A percentile compares a stretch with the other conserved stretches of the same genome.
Conservation (phyloP, 805 yeast species). For the Pichia eremophila region DNA sequence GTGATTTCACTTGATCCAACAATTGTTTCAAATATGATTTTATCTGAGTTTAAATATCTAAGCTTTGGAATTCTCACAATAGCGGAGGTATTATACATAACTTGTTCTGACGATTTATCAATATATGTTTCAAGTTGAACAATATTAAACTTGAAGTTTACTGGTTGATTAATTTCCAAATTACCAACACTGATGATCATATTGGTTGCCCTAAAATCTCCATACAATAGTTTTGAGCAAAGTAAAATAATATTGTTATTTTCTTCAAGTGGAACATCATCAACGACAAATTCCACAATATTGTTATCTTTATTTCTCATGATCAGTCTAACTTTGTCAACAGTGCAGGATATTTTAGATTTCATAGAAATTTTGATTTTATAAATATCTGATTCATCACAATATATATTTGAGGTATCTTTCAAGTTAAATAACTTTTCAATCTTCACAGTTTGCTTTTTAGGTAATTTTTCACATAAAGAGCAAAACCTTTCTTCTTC, state of each 20-base stretch:
- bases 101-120: neutral
- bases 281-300: slow-evolving; percentile 12
- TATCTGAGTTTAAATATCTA: slow-evolving; percentile 22
- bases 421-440: neutral
- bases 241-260: slow-evolving; percentile 11
- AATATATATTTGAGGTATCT: slow-evolving; percentile 21
- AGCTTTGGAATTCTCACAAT: slow-evolving; percentile 15
- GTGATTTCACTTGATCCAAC: slow-evolving; percentile 15
- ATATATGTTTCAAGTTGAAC: slow-evolving; percentile 10
- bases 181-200: slow-evolving; percentile 17
- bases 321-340: slow-evolving; percentile 11
- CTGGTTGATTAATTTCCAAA: slow-evolving; percentile 11
- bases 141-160: neutral
- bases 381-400: slow-evolving; percentile 29
- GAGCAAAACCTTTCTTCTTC: slow-evolving; percentile 1
- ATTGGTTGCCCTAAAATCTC: slow-evolving; percentile 13
- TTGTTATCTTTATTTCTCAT: slow-evolving; percentile 10
- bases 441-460: slow-evolving; percentile 1
- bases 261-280: slow-evolving; percentile 1
- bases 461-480: neutral
- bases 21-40: slow-evolving; percentile 13
- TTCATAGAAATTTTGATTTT: slow-evolving; percentile 27
- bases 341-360: slow-evolving; percentile 18
- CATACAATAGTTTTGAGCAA: slow-evolving; percentile 16
- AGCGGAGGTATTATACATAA: slow-evolving; percentile 15